phyloP scores from a whole-genome alignment of 305 asterid species.

The Solanum chacoense region DNA sequence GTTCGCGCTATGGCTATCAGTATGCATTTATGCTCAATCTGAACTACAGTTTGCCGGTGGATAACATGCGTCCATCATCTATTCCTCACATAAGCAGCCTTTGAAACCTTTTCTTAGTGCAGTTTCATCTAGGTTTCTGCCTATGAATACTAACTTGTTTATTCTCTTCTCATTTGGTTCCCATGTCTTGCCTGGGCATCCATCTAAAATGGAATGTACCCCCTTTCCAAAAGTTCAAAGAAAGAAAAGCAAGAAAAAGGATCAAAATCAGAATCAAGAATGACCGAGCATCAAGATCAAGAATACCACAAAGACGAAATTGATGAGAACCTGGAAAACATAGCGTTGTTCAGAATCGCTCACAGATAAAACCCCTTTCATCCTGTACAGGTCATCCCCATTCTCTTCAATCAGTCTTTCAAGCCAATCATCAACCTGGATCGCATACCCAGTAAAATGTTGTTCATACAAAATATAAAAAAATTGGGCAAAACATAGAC shows the following conservation, averaged over 20 bases:
- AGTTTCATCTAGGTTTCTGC: slow-evolving; percentile 72
- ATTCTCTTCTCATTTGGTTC: slow-evolving; percentile 57
- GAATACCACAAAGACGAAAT: not conserved
- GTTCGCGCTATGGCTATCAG: not conserved
- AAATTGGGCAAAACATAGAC: not conserved
- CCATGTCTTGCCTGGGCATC: slow-evolving; percentile 91
- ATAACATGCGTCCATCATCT: not conserved
- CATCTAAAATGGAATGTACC: slow-evolving; percentile 69
- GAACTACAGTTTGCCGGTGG: not conserved
- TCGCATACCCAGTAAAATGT: not conserved
- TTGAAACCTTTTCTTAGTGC: slow-evolving; percentile 75
- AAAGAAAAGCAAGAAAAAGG: not conserved
- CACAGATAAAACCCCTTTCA: slow-evolving; percentile 86
- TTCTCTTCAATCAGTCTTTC: slow-evolving; percentile 81
- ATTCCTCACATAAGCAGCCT: slow-evolving; percentile 57
- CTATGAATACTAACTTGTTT: slow-evolving; percentile 83
- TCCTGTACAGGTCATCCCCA: slow-evolving; percentile 83
- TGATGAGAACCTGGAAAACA: slow-evolving; percentile 62
- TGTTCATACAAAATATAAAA: not conserved
- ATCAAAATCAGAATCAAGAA: not conserved
- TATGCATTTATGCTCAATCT: not conserved
- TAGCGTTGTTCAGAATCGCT: slow-evolving; percentile 68
- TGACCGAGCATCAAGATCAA: not conserved
- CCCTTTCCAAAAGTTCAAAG: slow-evolving; percentile 35
- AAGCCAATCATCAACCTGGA: slow-evolving; percentile 91